These are phyloP conservation scores for Boletus sp. DNA, from an alignment of 768 basidiomycete species.

Conservation along the genomic window DNA sequence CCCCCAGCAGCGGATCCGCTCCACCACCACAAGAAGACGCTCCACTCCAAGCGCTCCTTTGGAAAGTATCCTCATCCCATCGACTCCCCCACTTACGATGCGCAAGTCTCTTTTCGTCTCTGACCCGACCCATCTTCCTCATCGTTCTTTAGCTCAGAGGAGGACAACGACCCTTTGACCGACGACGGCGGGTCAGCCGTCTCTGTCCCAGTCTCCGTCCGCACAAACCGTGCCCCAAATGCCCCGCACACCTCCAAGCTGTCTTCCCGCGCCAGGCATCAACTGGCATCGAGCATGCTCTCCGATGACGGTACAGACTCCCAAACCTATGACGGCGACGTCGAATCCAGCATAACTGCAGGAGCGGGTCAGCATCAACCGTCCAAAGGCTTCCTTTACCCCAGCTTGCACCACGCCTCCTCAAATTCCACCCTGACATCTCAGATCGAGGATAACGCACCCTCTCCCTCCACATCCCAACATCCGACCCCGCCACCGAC, in stretches of 20 bases:
- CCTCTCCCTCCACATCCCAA: conserved; percentile 19
- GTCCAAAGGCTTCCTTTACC: conserved; percentile 25
- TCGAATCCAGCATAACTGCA: conserved; percentile 73
- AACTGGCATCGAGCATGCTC: conserved; percentile 51
- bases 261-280: conserved; percentile 40
- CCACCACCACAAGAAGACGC: conserved; percentile 33
- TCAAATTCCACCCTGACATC: conserved; percentile 54
- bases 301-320: conserved; percentile 78
- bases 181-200: conserved; percentile 64
- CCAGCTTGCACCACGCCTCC: conserved; percentile 39
- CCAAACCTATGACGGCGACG: conserved; percentile 87
- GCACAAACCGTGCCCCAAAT: conserved; percentile 26
- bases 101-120: conserved; percentile 37
- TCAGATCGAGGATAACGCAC: conserved; percentile 29
- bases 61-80: conserved; percentile 59
- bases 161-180: conserved; percentile 84
- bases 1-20: conserved; percentile 18
- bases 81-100: conserved; percentile 77
- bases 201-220: conserved; percentile 37
- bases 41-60: conserved; percentile 58
- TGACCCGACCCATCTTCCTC: conserved; percentile 5
- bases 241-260: conserved; percentile 22
- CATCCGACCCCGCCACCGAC: conserved; percentile 20
- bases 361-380: conserved; percentile 42
- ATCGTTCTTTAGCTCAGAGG: conserved; percentile 58